Base-by-base conservation (phyloP, 345 rosid species). In the Reutealis trisperma region DNA sequence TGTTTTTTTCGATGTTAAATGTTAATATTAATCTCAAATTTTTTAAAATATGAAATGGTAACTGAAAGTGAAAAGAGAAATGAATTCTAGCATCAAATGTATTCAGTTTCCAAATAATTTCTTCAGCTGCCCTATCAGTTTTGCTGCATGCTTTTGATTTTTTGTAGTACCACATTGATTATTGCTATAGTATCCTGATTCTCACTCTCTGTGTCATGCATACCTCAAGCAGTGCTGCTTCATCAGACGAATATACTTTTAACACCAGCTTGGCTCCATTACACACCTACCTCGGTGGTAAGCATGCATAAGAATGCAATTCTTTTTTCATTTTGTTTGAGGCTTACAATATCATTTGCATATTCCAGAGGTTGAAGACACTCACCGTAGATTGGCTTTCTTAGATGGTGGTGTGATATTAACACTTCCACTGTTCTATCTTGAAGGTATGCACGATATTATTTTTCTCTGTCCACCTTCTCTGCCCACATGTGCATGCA, bases 201-300 rank as follows among this genome's bases (percentile, higher is more conserved):
- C 34, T 76, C 22, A 13, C 78, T 67, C 30, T 71, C 69, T 45
- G 68, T 22, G 41, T n/a, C 52, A 8, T 67, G 13, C 51, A 9
- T 25, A 21, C 44, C 22, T 45, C 19, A 49, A 91, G 89, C 14
- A 87, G 75, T 52, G 75, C 67, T 9, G 34, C 62, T 32, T 55
- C 86, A 68, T 72, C 81, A 67, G 82, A 73, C 81, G 94, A 82
- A 65, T 78, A 78, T 77, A 83, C 90, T 41, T 96, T 92, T 83
- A 84, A 96, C 79, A 85, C 97, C 18, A 61, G 86, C 76, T 83
- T 93, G 94, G 91, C 97, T 82, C 90, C 98, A 18, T 63, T 93
- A 73, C 99, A 96, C 83, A 85, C 93, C 0, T 96, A 96, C 86
- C 93, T 96, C 25, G 99, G 98, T 1, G 98, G 99, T 96, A 87